Percentiles rank a stretch among this genome's conserved stretches.
phyloP scores from a whole-genome alignment of 352 stramenopile species.

The Phytophthora meadii region DNA sequence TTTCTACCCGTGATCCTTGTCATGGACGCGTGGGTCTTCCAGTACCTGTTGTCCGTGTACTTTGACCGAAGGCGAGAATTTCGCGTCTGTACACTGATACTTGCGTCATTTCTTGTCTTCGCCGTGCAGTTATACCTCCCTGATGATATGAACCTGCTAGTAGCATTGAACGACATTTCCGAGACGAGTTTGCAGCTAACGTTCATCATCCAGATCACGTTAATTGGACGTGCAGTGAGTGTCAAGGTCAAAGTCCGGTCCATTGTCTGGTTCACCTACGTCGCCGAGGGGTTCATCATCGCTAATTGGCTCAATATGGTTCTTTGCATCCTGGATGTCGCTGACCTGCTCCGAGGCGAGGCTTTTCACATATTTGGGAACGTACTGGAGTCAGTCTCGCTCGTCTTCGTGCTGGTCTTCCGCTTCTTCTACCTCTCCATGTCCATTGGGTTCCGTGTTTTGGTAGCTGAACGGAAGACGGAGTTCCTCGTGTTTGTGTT shows the following conservation, averaged over 20 bases:
- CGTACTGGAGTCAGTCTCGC: conserved; percentile 21
- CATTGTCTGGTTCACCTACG: conserved; percentile 31
- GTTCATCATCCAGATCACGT: conserved; percentile 53
- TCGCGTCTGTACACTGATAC: conserved; percentile 30
- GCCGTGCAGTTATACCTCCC: conserved; percentile 31
- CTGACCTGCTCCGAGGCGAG: neutral
- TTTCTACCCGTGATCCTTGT: conserved; percentile 43
- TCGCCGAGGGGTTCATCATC: conserved; percentile 31
- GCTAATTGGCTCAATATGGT: conserved; percentile 20
- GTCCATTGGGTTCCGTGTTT: conserved; percentile 12
- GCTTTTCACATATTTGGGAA: conserved; percentile 17
- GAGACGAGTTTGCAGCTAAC: conserved; percentile 41
- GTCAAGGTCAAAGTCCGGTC: conserved; percentile 34
- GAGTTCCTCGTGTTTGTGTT: conserved; percentile 23
- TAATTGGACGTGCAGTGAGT: conserved; percentile 37
- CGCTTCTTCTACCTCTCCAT: conserved; percentile 39
- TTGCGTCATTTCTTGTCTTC: conserved; percentile 35
- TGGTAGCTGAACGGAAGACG: conserved; percentile 19
- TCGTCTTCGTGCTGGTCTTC: conserved; percentile 37
- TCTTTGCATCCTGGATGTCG: neutral
- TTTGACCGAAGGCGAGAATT: conserved; percentile 30
- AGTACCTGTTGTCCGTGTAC: conserved; percentile 46
- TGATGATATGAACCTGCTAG: conserved; percentile 19
- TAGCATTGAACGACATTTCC: conserved; percentile 43
- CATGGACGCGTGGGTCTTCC: conserved; percentile 42